Evolutionary conservation across 2,329 filamentous ascomycete species (phyloP).

Genomic region (Aotearoamyces nothofagi): DNA sequence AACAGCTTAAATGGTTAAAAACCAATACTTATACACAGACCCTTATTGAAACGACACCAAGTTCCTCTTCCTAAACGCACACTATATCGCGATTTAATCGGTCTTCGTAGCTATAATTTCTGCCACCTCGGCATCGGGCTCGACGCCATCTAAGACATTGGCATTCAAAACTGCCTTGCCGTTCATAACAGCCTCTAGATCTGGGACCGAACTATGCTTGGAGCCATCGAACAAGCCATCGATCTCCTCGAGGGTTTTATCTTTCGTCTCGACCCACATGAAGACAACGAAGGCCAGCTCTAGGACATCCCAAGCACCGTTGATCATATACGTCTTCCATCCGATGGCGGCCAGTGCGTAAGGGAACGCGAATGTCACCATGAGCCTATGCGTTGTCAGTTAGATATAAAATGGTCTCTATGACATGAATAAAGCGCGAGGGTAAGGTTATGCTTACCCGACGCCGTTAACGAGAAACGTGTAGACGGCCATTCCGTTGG

Average conservation of each 20-base stretch:
- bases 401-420: no score
- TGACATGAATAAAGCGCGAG: no score
- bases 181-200: background rate
- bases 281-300: conserved; percentile 22
- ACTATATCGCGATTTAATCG: no score
- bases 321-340: conserved; percentile 27
- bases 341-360: conserved; percentile 20
- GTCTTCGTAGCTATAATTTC: background rate
- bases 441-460: no score
- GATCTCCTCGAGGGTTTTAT: conserved; percentile 18
- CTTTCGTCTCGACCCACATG: conserved; percentile 23
- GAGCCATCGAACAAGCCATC: conserved; percentile 17
- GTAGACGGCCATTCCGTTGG: conserved; percentile 26
- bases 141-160: background rate
- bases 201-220: no score
- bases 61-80: no score
- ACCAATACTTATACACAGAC: no score
- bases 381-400: no score
- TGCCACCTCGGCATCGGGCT: background rate
- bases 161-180: background rate
- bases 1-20: no score
- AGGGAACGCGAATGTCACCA: conserved; percentile 7
- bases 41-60: no score
- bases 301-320: conserved; percentile 19
- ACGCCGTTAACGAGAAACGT: conserved; percentile 14